Evolutionary conservation across 345 rosid species (phyloP).

Genomic region (Euphorbia peplus): DNA sequence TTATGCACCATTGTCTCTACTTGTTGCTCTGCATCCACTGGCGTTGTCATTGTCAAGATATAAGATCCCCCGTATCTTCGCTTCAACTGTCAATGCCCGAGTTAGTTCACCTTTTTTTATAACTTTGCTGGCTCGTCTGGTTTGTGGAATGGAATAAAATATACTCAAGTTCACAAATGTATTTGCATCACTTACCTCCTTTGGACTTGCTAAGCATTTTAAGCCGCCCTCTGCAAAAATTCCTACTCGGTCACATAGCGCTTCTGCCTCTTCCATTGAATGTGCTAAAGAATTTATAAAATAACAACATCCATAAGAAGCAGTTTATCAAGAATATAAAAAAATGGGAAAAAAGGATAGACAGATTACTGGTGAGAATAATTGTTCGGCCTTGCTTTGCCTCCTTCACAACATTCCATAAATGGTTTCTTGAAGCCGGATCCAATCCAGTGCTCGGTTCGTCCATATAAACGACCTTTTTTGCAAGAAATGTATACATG

Average conservation of each 20-base stretch:
- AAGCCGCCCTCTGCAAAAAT: constrained; percentile 79
- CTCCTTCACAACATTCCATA: constrained; percentile 79
- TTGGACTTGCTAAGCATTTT: constrained; percentile 87
- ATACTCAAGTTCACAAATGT: not conserved
- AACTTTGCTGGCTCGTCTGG: too few relatives aligned
- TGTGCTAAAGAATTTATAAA: constrained; percentile 49
- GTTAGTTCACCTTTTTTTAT: not conserved
- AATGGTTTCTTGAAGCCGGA: constrained; percentile 83
- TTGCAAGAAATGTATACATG: not conserved
- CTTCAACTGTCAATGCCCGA: constrained; percentile 46
- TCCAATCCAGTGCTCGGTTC: constrained; percentile 97
- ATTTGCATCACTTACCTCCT: constrained; percentile 45
- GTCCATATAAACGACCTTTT: constrained; percentile 95
- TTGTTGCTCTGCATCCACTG: constrained; percentile 47
- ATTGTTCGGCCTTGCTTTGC: constrained; percentile 76
- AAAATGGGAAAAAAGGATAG: not conserved
- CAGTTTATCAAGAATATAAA: too few relatives aligned
- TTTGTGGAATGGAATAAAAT: too few relatives aligned
- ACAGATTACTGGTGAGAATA: constrained; percentile 68
- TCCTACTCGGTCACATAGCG: constrained; percentile 77
- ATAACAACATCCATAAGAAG: constrained; percentile 10
- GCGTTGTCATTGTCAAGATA: constrained; percentile 76
- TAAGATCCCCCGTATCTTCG: constrained; percentile 85
- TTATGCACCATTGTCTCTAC: constrained; percentile 56
- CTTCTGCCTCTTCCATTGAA: constrained; percentile 98